Evolutionary conservation across 2,329 filamentous ascomycete genomes (phyloP).

Genomic region (Hypoxylon sp.): DNA sequence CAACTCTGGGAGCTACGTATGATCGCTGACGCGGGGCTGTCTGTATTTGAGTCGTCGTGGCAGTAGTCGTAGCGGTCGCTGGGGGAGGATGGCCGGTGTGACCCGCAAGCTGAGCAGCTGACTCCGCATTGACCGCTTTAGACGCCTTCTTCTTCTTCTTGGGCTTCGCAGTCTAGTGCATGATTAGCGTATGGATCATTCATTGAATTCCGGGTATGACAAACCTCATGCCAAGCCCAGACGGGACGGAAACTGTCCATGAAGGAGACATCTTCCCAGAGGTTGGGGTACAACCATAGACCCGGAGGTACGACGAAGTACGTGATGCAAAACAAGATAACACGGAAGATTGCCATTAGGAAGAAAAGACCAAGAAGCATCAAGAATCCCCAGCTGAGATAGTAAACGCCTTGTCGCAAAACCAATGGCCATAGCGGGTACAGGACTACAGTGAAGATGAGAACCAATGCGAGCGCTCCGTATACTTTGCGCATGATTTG

Average conservation of each 20-base stretch:
- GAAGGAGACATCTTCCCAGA: slow-evolving; percentile 99
- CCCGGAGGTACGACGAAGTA: slow-evolving; percentile 87
- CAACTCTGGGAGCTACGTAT: slow-evolving; percentile 65
- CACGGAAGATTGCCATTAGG: slow-evolving; percentile 94
- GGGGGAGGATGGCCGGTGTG: slow-evolving; percentile 65
- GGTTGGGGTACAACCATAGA: slow-evolving; percentile 97
- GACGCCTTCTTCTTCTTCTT: slow-evolving; percentile 70
- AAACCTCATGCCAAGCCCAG: slow-evolving; percentile 98
- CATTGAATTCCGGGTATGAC: slow-evolving; percentile 46
- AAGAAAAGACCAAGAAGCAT: slow-evolving; percentile 94
- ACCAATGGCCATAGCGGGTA: slow-evolving; percentile 97
- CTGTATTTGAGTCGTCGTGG: slow-evolving; percentile 65
- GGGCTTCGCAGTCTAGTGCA: slow-evolving; percentile 50
- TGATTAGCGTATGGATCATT: slow-evolving; percentile 28
- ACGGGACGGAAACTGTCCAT: slow-evolving; percentile 95
- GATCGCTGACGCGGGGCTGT: slow-evolving; percentile 54
- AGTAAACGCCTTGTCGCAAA: slow-evolving; percentile 94
- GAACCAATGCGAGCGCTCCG: slow-evolving; percentile 81
- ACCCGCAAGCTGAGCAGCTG: slow-evolving; percentile 60
- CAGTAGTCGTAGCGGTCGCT: slow-evolving; percentile 67
- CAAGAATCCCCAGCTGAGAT: slow-evolving; percentile 93
- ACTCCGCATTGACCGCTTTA: slow-evolving; percentile 51
- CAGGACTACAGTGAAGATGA: slow-evolving; percentile 89
- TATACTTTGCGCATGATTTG: slow-evolving; percentile 96
- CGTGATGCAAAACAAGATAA: slow-evolving; percentile 93